Base-by-base conservation (phyloP, 208 protist genomes). In the Trypanosoma theileri region DNA sequence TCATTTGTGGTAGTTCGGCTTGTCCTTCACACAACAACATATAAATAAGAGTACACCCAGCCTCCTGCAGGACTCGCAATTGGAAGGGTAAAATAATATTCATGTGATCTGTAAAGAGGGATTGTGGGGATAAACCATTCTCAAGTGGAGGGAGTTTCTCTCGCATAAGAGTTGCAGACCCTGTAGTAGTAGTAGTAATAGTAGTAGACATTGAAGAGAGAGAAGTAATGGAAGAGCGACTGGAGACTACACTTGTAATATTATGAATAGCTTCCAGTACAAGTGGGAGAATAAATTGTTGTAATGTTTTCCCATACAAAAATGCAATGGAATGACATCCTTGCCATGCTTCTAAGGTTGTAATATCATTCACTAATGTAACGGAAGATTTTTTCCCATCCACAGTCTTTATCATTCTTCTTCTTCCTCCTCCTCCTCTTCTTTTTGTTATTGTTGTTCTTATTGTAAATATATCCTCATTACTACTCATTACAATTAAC, bases 11-110 rank as follows among this genome's bases (percentile, higher is more conserved):
- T 35, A 61, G 17, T 13, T 55, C 44, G 17, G 54, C 45, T 1
- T 48, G 44, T 14, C 80, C 83, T 63, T 91, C 85, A 65, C 82
- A 88, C 14, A 91, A 67, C 16, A 73, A 56, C 28, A 85, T 63
- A 55, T 80, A 81, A 13, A 88, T 45, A 28, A 88, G 63, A 3
- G 72, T 68, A 41, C 75, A 79, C 0, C 73, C 79, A 16, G 76
- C 73, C 42, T 85, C 53, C 57, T 91, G 85, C 66, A 86, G 65
- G 3, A 75, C 42, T 22, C 53, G 62, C 57, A 91, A 17, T 10
- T 72, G 63, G 8, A 41, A 14, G 4, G 45, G 66, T 19, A 41
- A 24, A 54, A 61, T 45, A 31, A 75, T 51, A 54, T 73, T 13
- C 8, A 62, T 14, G 11, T 75, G 79, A 59, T 76, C 72, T 0